Evolutionary conservation across 2,329 filamentous ascomycete genomes (phyloP), one percentile per base, ranked within the genome.

Genomic region (Aschersonia sp.): DNA sequence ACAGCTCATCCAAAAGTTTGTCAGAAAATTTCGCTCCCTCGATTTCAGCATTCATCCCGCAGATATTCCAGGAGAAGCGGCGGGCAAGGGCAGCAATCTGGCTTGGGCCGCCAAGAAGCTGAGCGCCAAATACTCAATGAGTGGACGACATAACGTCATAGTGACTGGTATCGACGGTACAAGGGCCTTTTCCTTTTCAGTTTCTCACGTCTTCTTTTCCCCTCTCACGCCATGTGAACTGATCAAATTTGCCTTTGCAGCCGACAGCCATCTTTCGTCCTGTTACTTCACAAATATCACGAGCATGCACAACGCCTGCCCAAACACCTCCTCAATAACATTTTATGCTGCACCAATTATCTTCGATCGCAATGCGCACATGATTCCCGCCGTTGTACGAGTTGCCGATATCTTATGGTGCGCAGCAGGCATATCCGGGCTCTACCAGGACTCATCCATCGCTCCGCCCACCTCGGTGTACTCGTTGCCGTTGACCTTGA

Each of bases 381-480:
- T 68, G 40, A 80, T 84, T 2, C 79, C 82, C 10, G 73, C 78
- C 20, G 68, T 84, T 38, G 83, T 86, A 48, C 78, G 83, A 38
- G 79, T 84, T 31, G 82, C 82, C 45, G 83, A 87, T 57, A 72
- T 87, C 47, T 69, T 86, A 50, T 87, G 83, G 83, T 77, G 74
- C 49, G 81, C 79, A 40, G 82, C 80, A 32, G 83, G 83, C 46
- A 71, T 86, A 53, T 85, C 82, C 32, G 82, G 80, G 46, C 70
- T 84, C 38, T 84, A 84, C 61, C 66, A 67, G 7, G 74, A 75
- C 45, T 84, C 81, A 0, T 70, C 70, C 10, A 77, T 85, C 50
- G 75, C 80, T 12, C 83, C 83, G 9, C 83, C 83, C 2, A 86
- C 82, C 0, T 86, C 83, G 0, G 83, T 86, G 35, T 87, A 86